Conservation (phyloP, 139 green algal species). For the Ulvella scutata region DNA sequence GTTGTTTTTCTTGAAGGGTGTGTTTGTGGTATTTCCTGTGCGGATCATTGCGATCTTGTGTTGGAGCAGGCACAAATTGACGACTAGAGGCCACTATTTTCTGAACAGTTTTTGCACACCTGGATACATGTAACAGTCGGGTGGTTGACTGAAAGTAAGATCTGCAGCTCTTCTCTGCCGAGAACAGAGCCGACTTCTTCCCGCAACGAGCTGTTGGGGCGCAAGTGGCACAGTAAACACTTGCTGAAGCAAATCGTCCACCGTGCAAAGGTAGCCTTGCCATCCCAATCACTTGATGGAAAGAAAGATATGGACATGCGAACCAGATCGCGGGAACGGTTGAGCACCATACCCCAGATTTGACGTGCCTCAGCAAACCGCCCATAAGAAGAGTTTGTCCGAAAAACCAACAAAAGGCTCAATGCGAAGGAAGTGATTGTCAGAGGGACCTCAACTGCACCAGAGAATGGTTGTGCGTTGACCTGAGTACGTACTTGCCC, state of each 20-base stretch:
- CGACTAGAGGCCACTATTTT: no score
- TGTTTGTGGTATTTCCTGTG: no score
- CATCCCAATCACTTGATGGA: not conserved
- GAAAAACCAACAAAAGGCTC: conserved; percentile 45
- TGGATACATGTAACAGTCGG: not conserved
- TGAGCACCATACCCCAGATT: conserved; percentile 23
- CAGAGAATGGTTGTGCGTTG: no score
- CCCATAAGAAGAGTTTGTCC: conserved; percentile 41
- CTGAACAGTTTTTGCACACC: no score
- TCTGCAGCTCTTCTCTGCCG: conserved; percentile 15
- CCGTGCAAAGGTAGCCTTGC: conserved; percentile 6
- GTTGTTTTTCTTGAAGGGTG: no score
- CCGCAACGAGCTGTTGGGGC: not conserved
- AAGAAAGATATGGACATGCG: not conserved
- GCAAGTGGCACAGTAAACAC: conserved; percentile 12
- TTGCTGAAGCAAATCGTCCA: conserved; percentile 10
- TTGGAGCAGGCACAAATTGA: no score
- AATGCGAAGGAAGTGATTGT: conserved; percentile 19
- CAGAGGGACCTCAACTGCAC: not conserved
- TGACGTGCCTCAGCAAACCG: conserved; percentile 27
- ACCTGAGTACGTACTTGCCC: no score
- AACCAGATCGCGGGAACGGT: conserved; percentile 8
- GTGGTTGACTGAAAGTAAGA: not conserved
- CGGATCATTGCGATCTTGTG: no score
- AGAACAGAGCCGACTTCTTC: not conserved